These are phyloP conservation scores for Colletotrichum limetticola DNA, from an alignment of 2,329 filamentous ascomycete genomes.

Conservation along the genomic window DNA sequence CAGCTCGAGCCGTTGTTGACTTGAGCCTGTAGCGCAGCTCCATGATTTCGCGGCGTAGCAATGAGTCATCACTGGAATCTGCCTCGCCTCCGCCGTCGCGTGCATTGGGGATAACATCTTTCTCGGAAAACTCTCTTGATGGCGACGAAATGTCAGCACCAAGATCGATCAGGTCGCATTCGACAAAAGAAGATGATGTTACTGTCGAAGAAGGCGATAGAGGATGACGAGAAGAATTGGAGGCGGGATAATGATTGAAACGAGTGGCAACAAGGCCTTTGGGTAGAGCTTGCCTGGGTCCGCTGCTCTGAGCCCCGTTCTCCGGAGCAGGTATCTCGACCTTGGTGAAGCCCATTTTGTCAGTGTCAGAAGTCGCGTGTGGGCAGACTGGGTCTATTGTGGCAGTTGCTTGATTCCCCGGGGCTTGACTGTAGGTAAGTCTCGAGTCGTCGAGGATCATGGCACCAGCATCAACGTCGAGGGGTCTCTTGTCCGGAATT, in stretches of 20 bases:
- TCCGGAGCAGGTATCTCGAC: slow-evolving; percentile 11
- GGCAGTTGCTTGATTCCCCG: neutral
- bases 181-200: neutral
- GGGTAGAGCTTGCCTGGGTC: slow-evolving; percentile 31
- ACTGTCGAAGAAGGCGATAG: neutral
- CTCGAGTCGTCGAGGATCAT: neutral
- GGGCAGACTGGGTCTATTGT: neutral
- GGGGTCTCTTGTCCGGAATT: slow-evolving; percentile 2
- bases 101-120: neutral
- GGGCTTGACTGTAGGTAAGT: neutral
- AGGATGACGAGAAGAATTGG: neutral
- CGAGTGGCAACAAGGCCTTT: slow-evolving; percentile 29
- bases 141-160: slow-evolving; percentile 10
- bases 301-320: neutral
- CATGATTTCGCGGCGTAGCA: slow-evolving; percentile 37
- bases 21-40: slow-evolving; percentile 32
- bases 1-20: slow-evolving; percentile 12
- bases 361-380: neutral
- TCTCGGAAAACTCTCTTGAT: neutral
- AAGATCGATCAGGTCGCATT: slow-evolving; percentile 22
- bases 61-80: neutral
- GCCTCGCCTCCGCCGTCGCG: neutral
- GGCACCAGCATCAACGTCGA: neutral
- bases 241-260: slow-evolving; percentile 6
- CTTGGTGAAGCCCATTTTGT: slow-evolving; percentile 30